phyloP scores from a whole-genome alignment of 2,329 filamentous ascomycete species.

The Alternaria sp. region DNA sequence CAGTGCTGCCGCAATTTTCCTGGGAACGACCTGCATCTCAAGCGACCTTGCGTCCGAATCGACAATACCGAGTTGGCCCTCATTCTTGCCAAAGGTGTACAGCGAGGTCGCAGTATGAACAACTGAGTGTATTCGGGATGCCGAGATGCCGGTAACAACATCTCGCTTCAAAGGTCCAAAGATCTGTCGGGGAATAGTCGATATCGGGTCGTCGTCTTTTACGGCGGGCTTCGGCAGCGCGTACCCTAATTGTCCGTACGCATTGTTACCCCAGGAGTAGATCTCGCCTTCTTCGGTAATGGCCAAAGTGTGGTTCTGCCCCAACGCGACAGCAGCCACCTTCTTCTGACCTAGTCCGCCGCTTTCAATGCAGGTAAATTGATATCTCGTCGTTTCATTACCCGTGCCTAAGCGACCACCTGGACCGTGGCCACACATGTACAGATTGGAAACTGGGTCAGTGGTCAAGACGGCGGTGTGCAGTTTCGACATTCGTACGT shows the following conservation, averaged over 20 bases:
- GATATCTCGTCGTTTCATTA: conserved; percentile 87
- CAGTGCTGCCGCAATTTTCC: conserved; percentile 86
- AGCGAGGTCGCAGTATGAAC: conserved; percentile 81
- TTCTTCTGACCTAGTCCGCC: conserved; percentile 75
- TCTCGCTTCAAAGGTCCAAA: conserved; percentile 93
- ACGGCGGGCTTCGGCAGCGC: conserved; percentile 69
- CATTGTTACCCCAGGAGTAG: conserved; percentile 94
- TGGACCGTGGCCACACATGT: conserved; percentile 89
- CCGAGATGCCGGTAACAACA: conserved; percentile 78
- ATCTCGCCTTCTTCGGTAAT: conserved; percentile 86
- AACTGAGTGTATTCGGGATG: conserved; percentile 90
- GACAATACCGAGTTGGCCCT: conserved; percentile 90
- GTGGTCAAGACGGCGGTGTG: conserved; percentile 88
- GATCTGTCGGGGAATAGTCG: conserved; percentile 81
- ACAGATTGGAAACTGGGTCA: conserved; percentile 88
- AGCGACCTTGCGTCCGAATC: conserved; percentile 93
- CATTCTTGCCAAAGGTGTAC: conserved; percentile 94
- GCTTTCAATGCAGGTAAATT: conserved; percentile 80
- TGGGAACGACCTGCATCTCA: conserved; percentile 79
- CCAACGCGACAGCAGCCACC: conserved; percentile 78
- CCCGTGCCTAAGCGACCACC: conserved; percentile 89
- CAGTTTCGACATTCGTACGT: conserved; percentile 87
- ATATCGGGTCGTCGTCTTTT: conserved; percentile 83
- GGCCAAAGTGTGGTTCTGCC: conserved; percentile 89
- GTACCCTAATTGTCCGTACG: conserved; percentile 85